These are phyloP conservation scores for Haplosporangium gracile DNA, from an alignment of 192 early-diverging fungal genomes.

Conservation along the genomic window DNA sequence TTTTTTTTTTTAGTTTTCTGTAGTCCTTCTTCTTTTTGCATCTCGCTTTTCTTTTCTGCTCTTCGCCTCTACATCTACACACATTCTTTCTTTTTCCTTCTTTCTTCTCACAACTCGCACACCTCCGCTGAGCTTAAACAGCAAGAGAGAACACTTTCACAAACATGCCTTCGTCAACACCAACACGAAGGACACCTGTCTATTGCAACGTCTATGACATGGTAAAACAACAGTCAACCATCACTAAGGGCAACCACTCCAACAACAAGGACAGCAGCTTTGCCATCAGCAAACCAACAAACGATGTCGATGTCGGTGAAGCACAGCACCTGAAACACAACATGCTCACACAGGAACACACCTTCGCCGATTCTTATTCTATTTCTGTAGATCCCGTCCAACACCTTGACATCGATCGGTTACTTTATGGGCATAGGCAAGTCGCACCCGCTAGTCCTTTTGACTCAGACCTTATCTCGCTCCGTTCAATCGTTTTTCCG, in stretches of 20 bases:
- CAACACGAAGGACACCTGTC: constrained; percentile 49
- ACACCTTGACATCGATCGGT: constrained; percentile 47
- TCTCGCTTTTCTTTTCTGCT: neutral
- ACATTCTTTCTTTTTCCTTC: neutral
- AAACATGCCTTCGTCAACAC: constrained; percentile 28
- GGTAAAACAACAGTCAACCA: constrained; percentile 25
- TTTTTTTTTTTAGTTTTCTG: neutral
- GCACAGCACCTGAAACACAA: neutral
- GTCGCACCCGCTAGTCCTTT: neutral
- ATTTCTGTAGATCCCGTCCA: constrained; percentile 47
- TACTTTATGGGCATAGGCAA: constrained; percentile 58
- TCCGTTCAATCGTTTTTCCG: neutral
- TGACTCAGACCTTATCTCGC: neutral
- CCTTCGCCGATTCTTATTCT: neutral
- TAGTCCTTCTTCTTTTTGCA: neutral
- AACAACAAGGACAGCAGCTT: neutral
- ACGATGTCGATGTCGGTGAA: neutral
- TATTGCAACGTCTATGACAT: constrained; percentile 63
- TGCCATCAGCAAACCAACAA: neutral
- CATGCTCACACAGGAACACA: neutral
- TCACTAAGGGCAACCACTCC: too few relatives aligned
- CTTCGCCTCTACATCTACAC: neutral
- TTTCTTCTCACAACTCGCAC: neutral
- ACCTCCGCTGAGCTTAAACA: neutral
- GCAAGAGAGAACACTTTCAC: neutral